Evolutionary conservation across 352 stramenopile genomes (phyloP).

Genomic region (Halophytophthora batemanensis): DNA sequence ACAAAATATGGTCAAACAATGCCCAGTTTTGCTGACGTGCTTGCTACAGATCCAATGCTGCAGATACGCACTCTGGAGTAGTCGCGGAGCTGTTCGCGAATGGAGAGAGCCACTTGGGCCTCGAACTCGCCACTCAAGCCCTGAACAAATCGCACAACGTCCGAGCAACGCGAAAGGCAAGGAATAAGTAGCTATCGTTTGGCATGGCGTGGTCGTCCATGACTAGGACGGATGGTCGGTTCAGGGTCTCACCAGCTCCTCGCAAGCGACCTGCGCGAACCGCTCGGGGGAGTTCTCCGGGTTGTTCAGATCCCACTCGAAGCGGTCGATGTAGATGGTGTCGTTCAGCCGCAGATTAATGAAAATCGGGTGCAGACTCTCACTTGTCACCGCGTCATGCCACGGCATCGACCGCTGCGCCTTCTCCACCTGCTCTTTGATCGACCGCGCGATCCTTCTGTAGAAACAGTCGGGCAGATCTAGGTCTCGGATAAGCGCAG

Average conservation of each 20-base stretch:
- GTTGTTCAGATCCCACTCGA: slow-evolving; percentile 81
- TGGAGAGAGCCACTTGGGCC: slow-evolving; percentile 70
- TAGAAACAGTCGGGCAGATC: slow-evolving; percentile 76
- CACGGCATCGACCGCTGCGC: slow-evolving; percentile 50
- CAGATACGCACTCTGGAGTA: slow-evolving; percentile 53
- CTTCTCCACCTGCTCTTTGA: slow-evolving; percentile 69
- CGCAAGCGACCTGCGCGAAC: slow-evolving; percentile 63
- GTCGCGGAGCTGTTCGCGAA: slow-evolving; percentile 74
- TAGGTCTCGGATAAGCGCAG: slow-evolving; percentile 61
- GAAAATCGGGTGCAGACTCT: slow-evolving; percentile 75
- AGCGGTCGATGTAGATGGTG: slow-evolving; percentile 77
- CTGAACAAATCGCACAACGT: slow-evolving; percentile 30
- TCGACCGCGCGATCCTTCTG: slow-evolving; percentile 56
- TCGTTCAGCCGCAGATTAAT: slow-evolving; percentile 83
- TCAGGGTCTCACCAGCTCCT: slow-evolving; percentile 52
- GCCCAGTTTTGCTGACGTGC: too few species aligned
- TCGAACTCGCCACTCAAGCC: slow-evolving; percentile 78
- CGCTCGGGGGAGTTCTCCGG: slow-evolving; percentile 59
- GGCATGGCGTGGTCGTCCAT: too few species aligned
- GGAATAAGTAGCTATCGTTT: too few species aligned
- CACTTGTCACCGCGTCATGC: slow-evolving; percentile 44
- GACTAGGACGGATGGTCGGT: too few species aligned
- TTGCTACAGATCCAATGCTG: too few species aligned
- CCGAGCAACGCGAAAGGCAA: too few species aligned
- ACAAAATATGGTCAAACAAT: background rate